These are phyloP conservation scores for Fusarium aywerte DNA, from an alignment of 2,329 filamentous ascomycete genomes.

Conservation along the genomic window DNA sequence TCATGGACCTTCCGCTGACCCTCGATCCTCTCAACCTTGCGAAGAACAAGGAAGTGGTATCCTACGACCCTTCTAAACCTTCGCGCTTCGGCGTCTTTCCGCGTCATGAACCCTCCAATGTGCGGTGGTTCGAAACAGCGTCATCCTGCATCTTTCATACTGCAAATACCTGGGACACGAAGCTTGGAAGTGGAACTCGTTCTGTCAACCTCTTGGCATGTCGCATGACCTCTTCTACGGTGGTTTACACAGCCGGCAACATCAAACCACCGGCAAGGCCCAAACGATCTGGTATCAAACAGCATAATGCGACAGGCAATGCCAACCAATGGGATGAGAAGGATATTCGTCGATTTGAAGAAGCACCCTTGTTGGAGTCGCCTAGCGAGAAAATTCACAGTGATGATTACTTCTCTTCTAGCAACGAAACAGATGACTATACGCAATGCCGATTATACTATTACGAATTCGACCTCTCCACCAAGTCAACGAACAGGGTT, in stretches of 20 bases:
- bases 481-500: conserved; percentile 53
- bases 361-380: conserved; percentile 3
- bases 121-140: conserved; percentile 75
- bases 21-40: conserved; percentile 71
- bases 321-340: not conserved
- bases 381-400: accelerated
- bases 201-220: conserved; percentile 72
- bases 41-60: conserved; percentile 64
- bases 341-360: not conserved
- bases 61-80: conserved; percentile 66
- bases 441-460: conserved; percentile 78
- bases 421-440: conserved; percentile 59
- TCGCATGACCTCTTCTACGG: conserved; percentile 71
- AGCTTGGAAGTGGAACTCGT: accelerated
- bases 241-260: conserved; percentile 73
- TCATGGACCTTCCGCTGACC: conserved; percentile 75
- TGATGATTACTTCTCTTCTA: not conserved
- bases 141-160: conserved; percentile 78
- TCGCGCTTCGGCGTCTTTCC: conserved; percentile 77
- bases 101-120: conserved; percentile 64
- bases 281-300: accelerated
- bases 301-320: not conserved
- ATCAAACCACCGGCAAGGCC: conserved; percentile 51
- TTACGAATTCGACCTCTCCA: conserved; percentile 66
- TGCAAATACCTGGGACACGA: conserved; percentile 73